phyloP scores from a whole-genome alignment of 768 basidiomycete species.

The Porphyrellus cyaneotinctus region DNA sequence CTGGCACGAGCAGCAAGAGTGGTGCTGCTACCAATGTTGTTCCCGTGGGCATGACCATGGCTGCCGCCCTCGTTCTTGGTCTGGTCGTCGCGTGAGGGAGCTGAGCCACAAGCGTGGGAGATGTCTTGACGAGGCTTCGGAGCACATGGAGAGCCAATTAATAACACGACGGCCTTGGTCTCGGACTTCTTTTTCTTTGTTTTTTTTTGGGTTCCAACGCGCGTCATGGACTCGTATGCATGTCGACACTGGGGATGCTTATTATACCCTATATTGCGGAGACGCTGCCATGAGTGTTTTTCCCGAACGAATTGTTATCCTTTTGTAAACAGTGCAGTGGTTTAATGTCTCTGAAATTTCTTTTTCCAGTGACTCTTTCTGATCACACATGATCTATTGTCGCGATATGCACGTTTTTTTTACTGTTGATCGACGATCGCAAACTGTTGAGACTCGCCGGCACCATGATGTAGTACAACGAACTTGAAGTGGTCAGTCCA shows the following conservation, averaged over 20 bases:
- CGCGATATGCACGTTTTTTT: neutral
- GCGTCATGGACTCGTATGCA: constrained; percentile 1
- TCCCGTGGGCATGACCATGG: constrained; percentile 30
- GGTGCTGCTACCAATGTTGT: constrained; percentile 19
- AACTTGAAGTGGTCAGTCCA: too few relatives aligned
- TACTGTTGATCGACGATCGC: neutral
- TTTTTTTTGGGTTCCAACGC: too few relatives aligned
- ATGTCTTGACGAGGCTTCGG: neutral
- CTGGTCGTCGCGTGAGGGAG: constrained; percentile 23
- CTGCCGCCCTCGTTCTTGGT: constrained; percentile 24
- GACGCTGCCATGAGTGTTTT: neutral
- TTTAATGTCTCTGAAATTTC: neutral
- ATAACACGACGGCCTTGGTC: neutral
- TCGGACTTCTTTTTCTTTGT: neutral
- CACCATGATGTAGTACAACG: too few relatives aligned
- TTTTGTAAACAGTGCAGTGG: too few relatives aligned
- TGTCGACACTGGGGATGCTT: neutral
- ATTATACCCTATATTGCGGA: constrained; percentile 14
- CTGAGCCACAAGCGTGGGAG: constrained; percentile 4
- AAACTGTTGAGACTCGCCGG: too few relatives aligned
- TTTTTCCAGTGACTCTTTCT: too few relatives aligned
- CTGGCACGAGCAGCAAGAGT: constrained; percentile 5
- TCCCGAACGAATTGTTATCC: too few relatives aligned
- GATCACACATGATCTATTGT: too few relatives aligned
- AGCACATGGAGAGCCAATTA: too few relatives aligned